A percentile compares a stretch with the other conserved stretches of the same genome.
Conservation (phyloP, 805 yeast species). For the Nakazawaea pomicola region DNA sequence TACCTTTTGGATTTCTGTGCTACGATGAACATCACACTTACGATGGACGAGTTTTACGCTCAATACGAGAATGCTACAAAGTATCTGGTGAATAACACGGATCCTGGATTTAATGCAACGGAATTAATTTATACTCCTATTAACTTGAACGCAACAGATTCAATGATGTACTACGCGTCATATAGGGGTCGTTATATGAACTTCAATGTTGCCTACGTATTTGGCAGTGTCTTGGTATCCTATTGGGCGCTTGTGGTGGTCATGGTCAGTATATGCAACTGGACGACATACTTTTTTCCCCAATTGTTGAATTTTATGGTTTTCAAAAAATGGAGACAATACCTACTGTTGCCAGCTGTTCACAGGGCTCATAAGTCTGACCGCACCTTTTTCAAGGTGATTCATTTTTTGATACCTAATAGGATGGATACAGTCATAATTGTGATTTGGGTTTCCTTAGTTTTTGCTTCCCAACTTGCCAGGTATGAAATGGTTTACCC, state of each 20-base stretch:
- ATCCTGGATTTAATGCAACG: conserved; percentile 27
- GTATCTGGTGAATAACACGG: conserved; percentile 23
- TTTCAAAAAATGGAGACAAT: conserved; percentile 23
- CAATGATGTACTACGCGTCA: no score
- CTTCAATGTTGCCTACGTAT: conserved; percentile 34
- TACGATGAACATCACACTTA: conserved; percentile 21
- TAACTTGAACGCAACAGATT: conserved; percentile 23
- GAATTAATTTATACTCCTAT: conserved; percentile 23
- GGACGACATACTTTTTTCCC: conserved; percentile 37
- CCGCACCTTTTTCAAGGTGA: conserved; percentile 18
- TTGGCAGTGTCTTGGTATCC: conserved; percentile 42
- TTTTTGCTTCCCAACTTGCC: conserved; percentile 14
- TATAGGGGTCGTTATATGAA: conserved; percentile 25
- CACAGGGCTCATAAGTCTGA: background rate
- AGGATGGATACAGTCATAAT: conserved; percentile 45
- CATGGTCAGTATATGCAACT: conserved; percentile 35
- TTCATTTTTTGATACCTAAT: conserved; percentile 52
- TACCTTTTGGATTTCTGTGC: conserved; percentile 18
- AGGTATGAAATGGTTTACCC: conserved; percentile 1
- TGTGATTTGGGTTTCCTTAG: conserved; percentile 27
- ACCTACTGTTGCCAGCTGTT: conserved; percentile 18
- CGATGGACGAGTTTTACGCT: conserved; percentile 27
- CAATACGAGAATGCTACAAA: conserved; percentile 39
- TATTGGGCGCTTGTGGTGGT: conserved; percentile 45
- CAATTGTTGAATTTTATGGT: conserved; percentile 14